Conservation (phyloP, 1,284 basidiomycete species). For the Ganoderma lucidum region DNA sequence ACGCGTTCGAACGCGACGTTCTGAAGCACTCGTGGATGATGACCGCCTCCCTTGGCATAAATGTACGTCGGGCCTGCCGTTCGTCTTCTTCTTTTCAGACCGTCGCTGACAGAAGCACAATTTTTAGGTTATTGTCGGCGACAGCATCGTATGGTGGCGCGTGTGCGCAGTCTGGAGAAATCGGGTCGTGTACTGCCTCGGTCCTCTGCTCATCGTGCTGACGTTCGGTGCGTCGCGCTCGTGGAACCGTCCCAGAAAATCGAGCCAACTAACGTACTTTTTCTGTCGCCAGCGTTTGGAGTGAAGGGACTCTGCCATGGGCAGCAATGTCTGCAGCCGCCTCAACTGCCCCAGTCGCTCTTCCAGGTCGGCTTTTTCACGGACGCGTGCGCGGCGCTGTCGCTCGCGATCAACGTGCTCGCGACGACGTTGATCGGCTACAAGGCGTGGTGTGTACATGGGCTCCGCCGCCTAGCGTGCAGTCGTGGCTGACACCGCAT, state of each 20-base stretch:
- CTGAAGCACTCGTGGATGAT: slow-evolving; percentile 6
- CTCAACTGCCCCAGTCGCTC: neutral
- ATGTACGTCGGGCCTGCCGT: neutral
- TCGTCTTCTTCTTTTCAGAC: too few relatives aligned
- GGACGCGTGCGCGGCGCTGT: neutral
- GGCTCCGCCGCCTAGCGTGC: neutral
- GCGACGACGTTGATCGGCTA: neutral
- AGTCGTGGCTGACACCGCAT: neutral
- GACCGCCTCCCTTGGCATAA: neutral
- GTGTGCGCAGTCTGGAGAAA: neutral
- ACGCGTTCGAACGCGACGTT: neutral
- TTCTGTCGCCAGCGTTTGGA: neutral
- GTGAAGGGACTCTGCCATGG: neutral
- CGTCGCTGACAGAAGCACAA: too few relatives aligned
- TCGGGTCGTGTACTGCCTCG: neutral
- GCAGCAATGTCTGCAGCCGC: neutral
- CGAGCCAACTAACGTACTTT: neutral
- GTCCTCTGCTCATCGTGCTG: slow-evolving; percentile 1
- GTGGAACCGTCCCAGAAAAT: neutral
- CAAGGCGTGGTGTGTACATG: slow-evolving; percentile 1
- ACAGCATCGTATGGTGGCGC: slow-evolving; percentile 12
- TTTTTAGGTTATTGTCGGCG: too few relatives aligned
- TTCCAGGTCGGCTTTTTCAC: neutral
- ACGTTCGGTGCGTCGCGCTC: neutral
- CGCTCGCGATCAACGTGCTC: neutral